Evolutionary conservation across 2,329 filamentous ascomycete species (phyloP).

Genomic region (Pezizomycotina sp.): DNA sequence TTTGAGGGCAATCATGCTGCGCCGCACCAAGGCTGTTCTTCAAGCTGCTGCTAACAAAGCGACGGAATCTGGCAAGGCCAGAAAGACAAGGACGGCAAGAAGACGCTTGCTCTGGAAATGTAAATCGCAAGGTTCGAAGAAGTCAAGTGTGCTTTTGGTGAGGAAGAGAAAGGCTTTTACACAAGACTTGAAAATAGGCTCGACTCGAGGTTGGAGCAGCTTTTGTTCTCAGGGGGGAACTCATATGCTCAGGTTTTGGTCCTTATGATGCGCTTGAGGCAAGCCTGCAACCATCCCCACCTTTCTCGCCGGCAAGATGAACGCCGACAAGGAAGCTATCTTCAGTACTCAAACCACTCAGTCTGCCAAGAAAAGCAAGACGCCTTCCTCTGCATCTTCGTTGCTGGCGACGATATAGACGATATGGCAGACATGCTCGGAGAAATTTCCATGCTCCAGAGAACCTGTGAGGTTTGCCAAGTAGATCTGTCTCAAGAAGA

Average conservation of each 20-base stretch:
- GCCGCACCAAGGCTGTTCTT: conserved; percentile 92
- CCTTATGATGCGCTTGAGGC: conserved; percentile 71
- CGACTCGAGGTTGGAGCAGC: conserved; percentile 68
- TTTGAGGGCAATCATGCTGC: conserved; percentile 90
- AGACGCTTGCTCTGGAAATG: conserved; percentile 64
- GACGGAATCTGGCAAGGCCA: conserved; percentile 34
- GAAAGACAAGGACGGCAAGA: conserved; percentile 33
- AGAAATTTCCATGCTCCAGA: conserved; percentile 59
- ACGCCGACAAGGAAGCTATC: conserved; percentile 70
- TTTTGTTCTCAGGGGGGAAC: conserved; percentile 67
- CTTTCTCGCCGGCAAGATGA: conserved; percentile 71
- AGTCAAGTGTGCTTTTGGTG: conserved; percentile 59
- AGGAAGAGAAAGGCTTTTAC: conserved; percentile 72
- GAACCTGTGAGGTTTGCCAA: conserved; percentile 72
- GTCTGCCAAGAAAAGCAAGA: conserved; percentile 32
- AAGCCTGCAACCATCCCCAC: conserved; percentile 87
- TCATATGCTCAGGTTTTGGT: conserved; percentile 82
- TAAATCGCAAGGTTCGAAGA: conserved; percentile 70
- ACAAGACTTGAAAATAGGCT: conserved; percentile 66
- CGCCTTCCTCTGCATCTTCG: conserved; percentile 29
- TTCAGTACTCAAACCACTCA: conserved; percentile 34
- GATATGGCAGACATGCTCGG: conserved; percentile 74
- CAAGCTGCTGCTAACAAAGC: conserved; percentile 50
- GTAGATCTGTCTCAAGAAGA: conserved; percentile 45
- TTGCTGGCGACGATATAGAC: conserved; percentile 51